Evolutionary conservation across 257 asterid species (phyloP).

Genomic region (Solanum bulbocastanum): DNA sequence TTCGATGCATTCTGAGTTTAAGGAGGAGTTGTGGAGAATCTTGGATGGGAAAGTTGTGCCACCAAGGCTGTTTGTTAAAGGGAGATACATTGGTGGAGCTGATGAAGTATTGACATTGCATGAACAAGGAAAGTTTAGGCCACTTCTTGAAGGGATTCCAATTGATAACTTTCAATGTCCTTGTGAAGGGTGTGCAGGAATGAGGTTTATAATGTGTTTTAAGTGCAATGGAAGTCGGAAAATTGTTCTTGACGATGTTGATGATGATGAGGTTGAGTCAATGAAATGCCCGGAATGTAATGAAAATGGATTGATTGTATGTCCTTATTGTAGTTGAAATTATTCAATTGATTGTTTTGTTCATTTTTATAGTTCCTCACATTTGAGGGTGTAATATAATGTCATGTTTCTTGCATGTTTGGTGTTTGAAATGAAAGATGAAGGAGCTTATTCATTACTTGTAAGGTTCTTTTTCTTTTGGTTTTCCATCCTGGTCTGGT

Average conservation of each 20-base stretch:
- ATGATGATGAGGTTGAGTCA: slow-evolving; percentile 26
- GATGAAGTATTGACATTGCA: slow-evolving; percentile 70
- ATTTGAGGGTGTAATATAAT: not conserved
- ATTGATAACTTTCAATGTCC: slow-evolving; percentile 28
- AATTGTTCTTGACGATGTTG: slow-evolving; percentile 24
- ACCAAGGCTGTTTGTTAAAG: slow-evolving; percentile 75
- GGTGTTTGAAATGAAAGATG: not conserved
- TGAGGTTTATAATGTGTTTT: slow-evolving; percentile 70
- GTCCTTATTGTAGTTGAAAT: slow-evolving; percentile 69
- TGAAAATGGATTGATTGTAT: slow-evolving; percentile 41
- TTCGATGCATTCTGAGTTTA: slow-evolving; percentile 81
- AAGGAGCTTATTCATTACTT: not conserved
- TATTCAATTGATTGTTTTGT: not conserved
- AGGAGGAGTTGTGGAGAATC: slow-evolving; percentile 62
- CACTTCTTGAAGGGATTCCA: slow-evolving; percentile 66
- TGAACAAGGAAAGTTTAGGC: slow-evolving; percentile 71
- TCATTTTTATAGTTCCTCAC: not conserved
- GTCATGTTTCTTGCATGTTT: not conserved
- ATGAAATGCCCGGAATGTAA: slow-evolving; percentile 40
- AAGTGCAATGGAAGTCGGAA: slow-evolving; percentile 81
- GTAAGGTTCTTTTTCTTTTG: not conserved
- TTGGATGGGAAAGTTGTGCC: slow-evolving; percentile 51
- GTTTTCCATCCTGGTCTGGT: not conserved
- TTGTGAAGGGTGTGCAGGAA: slow-evolving; percentile 71
- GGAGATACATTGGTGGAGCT: slow-evolving; percentile 92